Evolutionary conservation across 1,284 basidiomycete genomes (phyloP).

Genomic region (Rhodotorula sp.): DNA sequence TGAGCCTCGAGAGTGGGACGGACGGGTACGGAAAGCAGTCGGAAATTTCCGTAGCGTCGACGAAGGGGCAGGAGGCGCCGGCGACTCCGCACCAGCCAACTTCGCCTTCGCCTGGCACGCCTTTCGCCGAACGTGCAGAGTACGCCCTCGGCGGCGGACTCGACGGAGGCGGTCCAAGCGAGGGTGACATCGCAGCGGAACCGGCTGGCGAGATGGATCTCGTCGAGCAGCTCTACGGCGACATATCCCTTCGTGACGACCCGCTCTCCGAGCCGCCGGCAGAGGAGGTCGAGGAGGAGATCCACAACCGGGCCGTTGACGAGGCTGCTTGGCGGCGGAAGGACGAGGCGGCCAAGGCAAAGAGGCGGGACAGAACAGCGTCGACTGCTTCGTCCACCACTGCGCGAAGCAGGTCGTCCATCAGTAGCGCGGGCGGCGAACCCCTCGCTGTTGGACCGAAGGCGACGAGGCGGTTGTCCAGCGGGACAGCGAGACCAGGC

Average conservation of each 20-base stretch:
- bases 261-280: slow-evolving; percentile 63
- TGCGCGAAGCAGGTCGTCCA: neutral
- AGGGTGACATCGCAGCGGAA: neutral
- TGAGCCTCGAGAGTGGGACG: slow-evolving; percentile 27
- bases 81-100: neutral
- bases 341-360: slow-evolving; percentile 14
- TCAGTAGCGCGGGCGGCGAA: neutral
- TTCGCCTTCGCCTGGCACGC: slow-evolving; percentile 17
- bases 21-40: slow-evolving; percentile 5
- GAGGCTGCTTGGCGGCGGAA: slow-evolving; percentile 44
- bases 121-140: slow-evolving; percentile 27
- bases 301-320: slow-evolving; percentile 45
- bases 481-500: slow-evolving; percentile 11
- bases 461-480: slow-evolving; percentile 26
- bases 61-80: neutral
- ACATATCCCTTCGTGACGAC: slow-evolving; percentile 70
- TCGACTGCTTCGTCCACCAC: slow-evolving; percentile 10
- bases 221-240: slow-evolving; percentile 87
- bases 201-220: slow-evolving; percentile 84
- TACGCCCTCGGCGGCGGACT: slow-evolving; percentile 14
- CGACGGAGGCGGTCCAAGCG: neutral
- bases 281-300: slow-evolving; percentile 30
- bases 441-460: slow-evolving; percentile 5
- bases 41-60: neutral
- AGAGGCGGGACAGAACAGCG: neutral